A percentile compares a stretch with the other conserved stretches of the same genome.
phyloP scores from a whole-genome alignment of 257 asterid species.

The Solanum chmielewskii region DNA sequence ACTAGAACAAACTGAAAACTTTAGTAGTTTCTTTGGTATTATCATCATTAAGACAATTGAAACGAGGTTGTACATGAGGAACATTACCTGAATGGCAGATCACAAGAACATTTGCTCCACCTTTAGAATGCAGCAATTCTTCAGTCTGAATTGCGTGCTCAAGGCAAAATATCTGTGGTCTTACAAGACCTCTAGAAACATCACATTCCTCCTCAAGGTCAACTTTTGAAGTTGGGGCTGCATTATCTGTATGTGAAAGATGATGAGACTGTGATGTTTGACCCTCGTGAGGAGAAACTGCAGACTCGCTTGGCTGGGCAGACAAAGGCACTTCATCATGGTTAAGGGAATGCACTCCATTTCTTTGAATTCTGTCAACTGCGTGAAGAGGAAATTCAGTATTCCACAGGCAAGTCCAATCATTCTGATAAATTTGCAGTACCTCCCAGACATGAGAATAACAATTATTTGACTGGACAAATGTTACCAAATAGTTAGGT shows the following conservation, averaged over 20 bases:
- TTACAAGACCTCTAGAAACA: constrained; percentile 22
- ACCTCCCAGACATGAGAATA: neutral
- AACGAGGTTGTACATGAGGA: neutral
- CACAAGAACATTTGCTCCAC: constrained; percentile 85
- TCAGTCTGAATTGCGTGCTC: constrained; percentile 92
- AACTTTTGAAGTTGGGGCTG: constrained; percentile 16
- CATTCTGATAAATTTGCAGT: neutral
- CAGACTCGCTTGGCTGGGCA: constrained; percentile 16
- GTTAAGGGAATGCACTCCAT: constrained; percentile 7
- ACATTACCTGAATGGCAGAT: constrained; percentile 91
- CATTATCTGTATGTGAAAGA: constrained; percentile 14
- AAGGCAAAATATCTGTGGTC: constrained; percentile 81
- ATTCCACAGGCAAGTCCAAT: constrained; percentile 2
- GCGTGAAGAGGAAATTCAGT: constrained; percentile 14
- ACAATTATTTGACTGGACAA: neutral
- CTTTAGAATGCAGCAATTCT: constrained; percentile 46
- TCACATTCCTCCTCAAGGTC: constrained; percentile 32
- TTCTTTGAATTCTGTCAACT: constrained; percentile 11
- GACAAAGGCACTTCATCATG: constrained; percentile 10
- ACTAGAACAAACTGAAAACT: neutral
- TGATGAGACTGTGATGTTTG: constrained; percentile 6
- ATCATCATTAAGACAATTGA: neutral
- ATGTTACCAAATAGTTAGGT: neutral
- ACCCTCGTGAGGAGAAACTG: constrained; percentile 6
- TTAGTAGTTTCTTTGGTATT: neutral